Evolutionary conservation across 192 early-diverging fungal species (phyloP).

Genomic region (Coemansia guatemalensis): DNA sequence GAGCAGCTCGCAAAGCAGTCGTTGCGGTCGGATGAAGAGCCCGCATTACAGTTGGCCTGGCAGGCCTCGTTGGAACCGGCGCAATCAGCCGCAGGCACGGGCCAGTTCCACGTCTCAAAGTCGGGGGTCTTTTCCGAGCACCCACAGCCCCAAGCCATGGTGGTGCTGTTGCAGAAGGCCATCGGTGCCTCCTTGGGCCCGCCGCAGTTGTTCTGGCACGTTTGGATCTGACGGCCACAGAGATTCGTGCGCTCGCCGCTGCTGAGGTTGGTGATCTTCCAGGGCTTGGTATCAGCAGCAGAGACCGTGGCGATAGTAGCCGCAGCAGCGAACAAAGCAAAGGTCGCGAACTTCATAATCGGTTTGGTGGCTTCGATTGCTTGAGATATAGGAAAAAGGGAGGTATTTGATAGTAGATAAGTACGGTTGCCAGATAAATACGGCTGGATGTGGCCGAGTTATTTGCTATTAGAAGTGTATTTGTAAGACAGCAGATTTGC

Average conservation of each 20-base stretch:
- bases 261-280: constrained; percentile 45
- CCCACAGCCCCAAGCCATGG: constrained; percentile 59
- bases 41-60: constrained; percentile 33
- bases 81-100: constrained; percentile 52
- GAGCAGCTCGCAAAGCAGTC: constrained; percentile 40
- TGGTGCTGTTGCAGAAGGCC: constrained; percentile 57
- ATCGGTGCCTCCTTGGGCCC: constrained; percentile 42
- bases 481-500: background rate
- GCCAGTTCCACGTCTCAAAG: constrained; percentile 52
- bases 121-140: constrained; percentile 49
- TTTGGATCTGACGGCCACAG: constrained; percentile 45
- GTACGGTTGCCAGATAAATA: background rate
- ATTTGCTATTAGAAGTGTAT: background rate
- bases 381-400: background rate
- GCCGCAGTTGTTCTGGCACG: constrained; percentile 55
- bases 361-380: background rate
- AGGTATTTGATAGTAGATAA: background rate
- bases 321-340: constrained; percentile 25
- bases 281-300: constrained; percentile 21
- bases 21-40: constrained; percentile 17
- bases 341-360: constrained; percentile 31
- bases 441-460: background rate
- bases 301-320: constrained; percentile 12
- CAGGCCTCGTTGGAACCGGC: constrained; percentile 37
- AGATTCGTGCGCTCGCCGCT: constrained; percentile 36